phyloP scores from a whole-genome alignment of 352 stramenopile genomes.

The Phytophthora uliginosa region DNA sequence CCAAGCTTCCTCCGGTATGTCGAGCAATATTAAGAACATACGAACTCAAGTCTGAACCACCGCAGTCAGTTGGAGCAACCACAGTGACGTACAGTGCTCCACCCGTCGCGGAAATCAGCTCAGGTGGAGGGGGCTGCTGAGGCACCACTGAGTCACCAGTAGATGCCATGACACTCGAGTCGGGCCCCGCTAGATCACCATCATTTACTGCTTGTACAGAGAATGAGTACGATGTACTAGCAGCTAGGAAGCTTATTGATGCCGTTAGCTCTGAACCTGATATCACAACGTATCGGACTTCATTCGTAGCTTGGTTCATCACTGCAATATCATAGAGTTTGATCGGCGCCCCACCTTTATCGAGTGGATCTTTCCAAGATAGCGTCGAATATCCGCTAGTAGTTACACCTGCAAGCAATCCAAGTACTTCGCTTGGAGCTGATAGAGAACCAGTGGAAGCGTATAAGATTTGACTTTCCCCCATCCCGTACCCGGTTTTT shows the following conservation, averaged over 20 bases:
- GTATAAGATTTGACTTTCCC: conserved; percentile 21
- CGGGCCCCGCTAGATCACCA: conserved; percentile 18
- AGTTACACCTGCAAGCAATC: conserved; percentile 15
- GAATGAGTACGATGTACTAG: conserved; percentile 42
- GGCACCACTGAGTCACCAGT: conserved; percentile 32
- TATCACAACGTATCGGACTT: conserved; percentile 17
- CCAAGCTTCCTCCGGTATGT: conserved; percentile 18
- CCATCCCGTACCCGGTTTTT: conserved; percentile 34
- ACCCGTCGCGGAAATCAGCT: conserved; percentile 51
- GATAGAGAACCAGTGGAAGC: conserved; percentile 35
- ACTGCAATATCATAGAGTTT: conserved; percentile 34
- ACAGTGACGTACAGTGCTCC: conserved; percentile 53
- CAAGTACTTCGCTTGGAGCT: conserved; percentile 28
- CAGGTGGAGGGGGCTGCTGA: conserved; percentile 28
- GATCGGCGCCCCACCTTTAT: conserved; percentile 45
- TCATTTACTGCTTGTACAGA: conserved; percentile 40
- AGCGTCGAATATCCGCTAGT: conserved; percentile 41
- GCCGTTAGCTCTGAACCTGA: conserved; percentile 7
- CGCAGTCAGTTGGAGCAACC: conserved; percentile 47
- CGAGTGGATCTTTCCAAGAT: conserved; percentile 40
- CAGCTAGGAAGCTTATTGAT: conserved; percentile 36
- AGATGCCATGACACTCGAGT: neutral
- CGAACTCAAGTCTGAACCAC: conserved; percentile 31
- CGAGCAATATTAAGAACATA: conserved; percentile 49
- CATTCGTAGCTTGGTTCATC: conserved; percentile 7